Evolutionary conservation across 164 flowering plant species (phyloP).

Genomic region (Amborella trichopoda): DNA sequence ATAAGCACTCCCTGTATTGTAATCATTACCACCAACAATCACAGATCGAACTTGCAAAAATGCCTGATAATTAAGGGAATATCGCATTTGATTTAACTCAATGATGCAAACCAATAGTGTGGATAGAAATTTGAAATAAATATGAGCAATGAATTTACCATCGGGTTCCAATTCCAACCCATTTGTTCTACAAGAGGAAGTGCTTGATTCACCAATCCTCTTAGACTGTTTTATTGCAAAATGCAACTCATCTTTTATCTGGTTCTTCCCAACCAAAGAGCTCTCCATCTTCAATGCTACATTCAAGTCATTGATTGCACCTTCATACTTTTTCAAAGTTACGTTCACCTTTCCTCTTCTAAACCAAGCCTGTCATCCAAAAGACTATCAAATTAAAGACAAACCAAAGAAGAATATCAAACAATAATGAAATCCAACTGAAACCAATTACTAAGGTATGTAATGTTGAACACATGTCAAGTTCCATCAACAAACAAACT

Average conservation of each 20-base stretch:
- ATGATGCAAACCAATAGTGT: too few relatives aligned
- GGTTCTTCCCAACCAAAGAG: slow-evolving; percentile 41
- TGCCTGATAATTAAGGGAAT: too few relatives aligned
- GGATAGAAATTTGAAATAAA: too few relatives aligned
- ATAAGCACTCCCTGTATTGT: too few relatives aligned
- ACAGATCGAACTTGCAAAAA: too few relatives aligned
- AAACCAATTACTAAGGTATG: neutral
- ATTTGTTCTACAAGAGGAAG: slow-evolving; percentile 5
- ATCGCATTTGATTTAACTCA: too few relatives aligned
- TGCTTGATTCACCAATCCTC: slow-evolving; percentile 6
- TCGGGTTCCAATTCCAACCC: slow-evolving; percentile 9
- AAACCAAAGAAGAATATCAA: slow-evolving; percentile 1
- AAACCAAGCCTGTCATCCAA: slow-evolving; percentile 71
- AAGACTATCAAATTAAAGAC: too few relatives aligned
- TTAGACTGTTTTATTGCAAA: slow-evolving; percentile 12
- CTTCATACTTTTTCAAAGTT: slow-evolving; percentile 39
- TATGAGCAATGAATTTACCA: slow-evolving; percentile 14
- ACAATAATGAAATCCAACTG: neutral
- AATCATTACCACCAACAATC: too few relatives aligned
- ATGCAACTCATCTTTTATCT: slow-evolving; percentile 40
- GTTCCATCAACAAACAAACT: too few relatives aligned
- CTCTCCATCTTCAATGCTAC: slow-evolving; percentile 39
- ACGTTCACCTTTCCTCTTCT: slow-evolving; percentile 68
- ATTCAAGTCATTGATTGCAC: slow-evolving; percentile 52
- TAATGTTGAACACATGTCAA: too few relatives aligned